These are phyloP conservation scores for Cladobotryum protrusum DNA, from an alignment of 2,329 filamentous ascomycete genomes.

Conservation along the genomic window DNA sequence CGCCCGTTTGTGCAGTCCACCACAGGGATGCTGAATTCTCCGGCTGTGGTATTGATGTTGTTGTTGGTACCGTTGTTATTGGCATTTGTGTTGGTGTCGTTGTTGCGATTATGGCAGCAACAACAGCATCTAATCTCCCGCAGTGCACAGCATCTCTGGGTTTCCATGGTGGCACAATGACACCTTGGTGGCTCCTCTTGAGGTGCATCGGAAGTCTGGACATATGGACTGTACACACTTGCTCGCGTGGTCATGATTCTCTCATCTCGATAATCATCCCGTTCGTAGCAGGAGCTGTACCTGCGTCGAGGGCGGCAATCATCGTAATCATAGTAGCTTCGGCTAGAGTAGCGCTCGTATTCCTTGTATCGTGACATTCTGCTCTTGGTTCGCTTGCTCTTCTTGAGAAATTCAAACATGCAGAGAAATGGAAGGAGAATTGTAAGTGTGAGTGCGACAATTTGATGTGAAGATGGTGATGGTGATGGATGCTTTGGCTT, in stretches of 20 bases:
- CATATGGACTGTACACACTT: neutral
- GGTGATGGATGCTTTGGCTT: too few relatives aligned
- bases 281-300: too few relatives aligned
- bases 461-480: neutral
- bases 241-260: too few relatives aligned
- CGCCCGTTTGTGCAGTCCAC: conserved; percentile 16
- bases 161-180: neutral
- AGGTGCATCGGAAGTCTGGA: neutral
- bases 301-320: neutral
- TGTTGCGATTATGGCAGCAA: neutral
- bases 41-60: neutral
- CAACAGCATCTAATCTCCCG: neutral
- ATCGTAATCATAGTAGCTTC: neutral
- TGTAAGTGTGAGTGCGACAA: neutral
- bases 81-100: neutral
- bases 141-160: neutral
- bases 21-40: conserved; percentile 15
- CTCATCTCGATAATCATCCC: too few relatives aligned
- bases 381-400: neutral
- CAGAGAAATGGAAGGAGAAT: neutral
- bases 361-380: neutral
- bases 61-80: too few relatives aligned
- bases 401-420: neutral
- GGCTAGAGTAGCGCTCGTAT: neutral
- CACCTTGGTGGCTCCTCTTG: neutral